These are phyloP conservation scores for Salix exigua DNA, from an alignment of 345 rosid genomes.

Conservation along the genomic window DNA sequence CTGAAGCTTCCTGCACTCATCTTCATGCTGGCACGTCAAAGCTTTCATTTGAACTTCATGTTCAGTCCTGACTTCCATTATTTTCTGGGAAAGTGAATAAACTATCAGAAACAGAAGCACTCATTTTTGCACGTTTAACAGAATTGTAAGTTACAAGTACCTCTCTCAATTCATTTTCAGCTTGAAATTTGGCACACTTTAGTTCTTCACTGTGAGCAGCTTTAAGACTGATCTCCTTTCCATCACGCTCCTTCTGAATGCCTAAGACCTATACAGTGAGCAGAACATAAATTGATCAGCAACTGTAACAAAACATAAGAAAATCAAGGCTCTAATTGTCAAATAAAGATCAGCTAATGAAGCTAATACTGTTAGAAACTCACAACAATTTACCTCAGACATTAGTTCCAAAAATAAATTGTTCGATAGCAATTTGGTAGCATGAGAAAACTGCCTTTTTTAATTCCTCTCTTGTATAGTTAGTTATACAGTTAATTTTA, in stretches of 20 bases:
- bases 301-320: background rate
- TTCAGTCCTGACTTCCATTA: constrained; percentile 51
- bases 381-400: background rate
- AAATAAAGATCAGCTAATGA: background rate
- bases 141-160: constrained; percentile 23
- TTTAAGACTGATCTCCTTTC: constrained; percentile 57
- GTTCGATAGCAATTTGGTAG: background rate
- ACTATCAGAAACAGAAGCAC: constrained; percentile 4
- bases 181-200: constrained; percentile 56
- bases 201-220: constrained; percentile 57
- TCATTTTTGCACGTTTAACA: background rate
- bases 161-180: constrained; percentile 72
- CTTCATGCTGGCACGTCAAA: constrained; percentile 61
- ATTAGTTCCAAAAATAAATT: constrained; percentile 1
- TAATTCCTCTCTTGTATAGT: background rate
- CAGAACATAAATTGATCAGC: constrained; percentile 10
- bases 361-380: background rate
- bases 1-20: constrained; percentile 62
- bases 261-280: constrained; percentile 36
- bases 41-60: constrained; percentile 75
- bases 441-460: background rate
- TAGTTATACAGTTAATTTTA: background rate
- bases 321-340: background rate
- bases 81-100: constrained; percentile 38
- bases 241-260: constrained; percentile 54